phyloP scores from a whole-genome alignment of 192 early-diverging fungal genomes.

The Umbelopsis isabellina region DNA sequence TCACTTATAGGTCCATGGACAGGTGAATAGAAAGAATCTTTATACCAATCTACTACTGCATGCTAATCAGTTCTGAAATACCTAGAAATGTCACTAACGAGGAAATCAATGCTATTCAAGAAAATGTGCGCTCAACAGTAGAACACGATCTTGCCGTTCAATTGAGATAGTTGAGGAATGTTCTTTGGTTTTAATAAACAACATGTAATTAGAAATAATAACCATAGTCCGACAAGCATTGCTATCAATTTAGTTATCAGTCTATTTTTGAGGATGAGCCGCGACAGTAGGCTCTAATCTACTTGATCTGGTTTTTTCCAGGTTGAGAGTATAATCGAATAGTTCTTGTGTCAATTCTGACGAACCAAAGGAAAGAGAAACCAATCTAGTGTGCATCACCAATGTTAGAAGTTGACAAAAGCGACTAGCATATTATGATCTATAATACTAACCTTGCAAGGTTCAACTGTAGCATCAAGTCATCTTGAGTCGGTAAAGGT shows the following conservation, averaged over 20 bases:
- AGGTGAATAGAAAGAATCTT: constrained; percentile 47
- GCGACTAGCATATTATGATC: not conserved
- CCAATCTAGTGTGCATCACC: constrained; percentile 32
- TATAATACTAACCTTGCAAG: constrained; percentile 37
- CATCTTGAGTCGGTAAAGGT: constrained; percentile 40
- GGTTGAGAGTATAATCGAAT: constrained; percentile 39
- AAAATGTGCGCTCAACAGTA: constrained; percentile 68
- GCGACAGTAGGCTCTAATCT: constrained; percentile 3
- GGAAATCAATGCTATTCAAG: constrained; percentile 94
- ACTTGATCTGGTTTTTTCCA: constrained; percentile 32
- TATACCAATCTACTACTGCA: not conserved
- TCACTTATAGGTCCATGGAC: constrained; percentile 97
- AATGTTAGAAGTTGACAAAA: not conserved
- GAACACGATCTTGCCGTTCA: constrained; percentile 71
- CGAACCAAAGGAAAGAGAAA: constrained; percentile 46
- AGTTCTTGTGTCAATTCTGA: constrained; percentile 34
- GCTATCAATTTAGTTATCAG: not conserved
- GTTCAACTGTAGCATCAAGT: constrained; percentile 44
- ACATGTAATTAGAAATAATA: constrained; percentile 1
- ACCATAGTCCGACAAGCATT: not conserved
- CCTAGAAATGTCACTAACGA: constrained; percentile 86
- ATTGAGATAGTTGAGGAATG: constrained; percentile 61
- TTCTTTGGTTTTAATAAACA: not conserved
- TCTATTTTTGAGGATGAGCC: constrained; percentile 8
- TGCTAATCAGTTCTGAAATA: no score